Percentiles rank a stretch among this genome's conserved stretches.
phyloP scores from a whole-genome alignment of 2,329 filamentous ascomycete species.

The Colletotrichum higginsianum region DNA sequence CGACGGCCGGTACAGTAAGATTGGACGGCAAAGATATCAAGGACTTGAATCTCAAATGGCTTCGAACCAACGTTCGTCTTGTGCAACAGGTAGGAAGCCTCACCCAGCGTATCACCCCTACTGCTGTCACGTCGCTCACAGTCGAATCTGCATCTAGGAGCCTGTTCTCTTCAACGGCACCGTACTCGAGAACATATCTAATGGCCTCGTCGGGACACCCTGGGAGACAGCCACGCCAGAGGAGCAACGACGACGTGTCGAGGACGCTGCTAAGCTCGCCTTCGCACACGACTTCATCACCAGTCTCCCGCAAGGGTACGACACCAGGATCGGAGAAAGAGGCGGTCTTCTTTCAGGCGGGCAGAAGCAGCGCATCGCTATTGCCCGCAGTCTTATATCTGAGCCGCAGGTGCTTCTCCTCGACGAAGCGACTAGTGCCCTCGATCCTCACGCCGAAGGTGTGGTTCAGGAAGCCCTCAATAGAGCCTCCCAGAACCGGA shows the following conservation, averaged over 20 bases:
- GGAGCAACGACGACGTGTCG: background rate
- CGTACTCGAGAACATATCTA: slow-evolving; percentile 45
- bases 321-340: slow-evolving; percentile 46
- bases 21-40: slow-evolving; percentile 48
- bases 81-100: slow-evolving; percentile 47
- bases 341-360: slow-evolving; percentile 61
- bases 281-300: slow-evolving; percentile 22
- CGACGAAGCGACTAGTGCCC: slow-evolving; percentile 76
- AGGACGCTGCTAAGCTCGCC: slow-evolving; percentile 15
- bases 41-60: slow-evolving; percentile 49
- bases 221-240: slow-evolving; percentile 59
- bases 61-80: slow-evolving; percentile 50
- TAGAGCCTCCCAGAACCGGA: slow-evolving; percentile 67
- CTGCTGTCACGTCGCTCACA: slow-evolving; percentile 15
- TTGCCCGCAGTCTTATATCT: slow-evolving; percentile 74
- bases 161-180: slow-evolving; percentile 47
- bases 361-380: slow-evolving; percentile 76
- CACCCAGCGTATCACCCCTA: background rate
- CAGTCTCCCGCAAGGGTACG: slow-evolving; percentile 45
- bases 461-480: slow-evolving; percentile 69
- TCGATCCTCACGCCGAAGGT: slow-evolving; percentile 58
- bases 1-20: slow-evolving; percentile 36
- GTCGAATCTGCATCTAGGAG: slow-evolving; percentile 41
- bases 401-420: slow-evolving; percentile 74
- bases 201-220: slow-evolving; percentile 44